Evolutionary conservation across 1,284 basidiomycete species (phyloP).

Genomic region (Cryptococcus amylolentus): DNA sequence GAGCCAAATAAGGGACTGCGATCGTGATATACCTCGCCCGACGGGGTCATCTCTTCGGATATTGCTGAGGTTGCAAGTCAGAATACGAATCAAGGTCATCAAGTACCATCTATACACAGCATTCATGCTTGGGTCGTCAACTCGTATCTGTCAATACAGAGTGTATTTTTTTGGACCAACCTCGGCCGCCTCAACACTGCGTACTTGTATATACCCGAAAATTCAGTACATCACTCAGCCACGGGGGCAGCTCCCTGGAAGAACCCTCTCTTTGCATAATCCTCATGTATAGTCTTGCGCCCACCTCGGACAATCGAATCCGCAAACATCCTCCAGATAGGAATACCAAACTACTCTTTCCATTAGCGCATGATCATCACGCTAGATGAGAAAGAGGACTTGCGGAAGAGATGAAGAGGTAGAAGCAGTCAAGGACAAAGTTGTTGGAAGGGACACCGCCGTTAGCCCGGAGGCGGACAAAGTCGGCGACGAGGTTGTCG

Average conservation of each 20-base stretch:
- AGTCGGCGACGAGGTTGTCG: conserved; percentile 62
- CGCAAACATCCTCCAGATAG: conserved; percentile 48
- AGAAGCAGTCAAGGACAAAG: conserved; percentile 57
- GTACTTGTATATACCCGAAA: too few species aligned
- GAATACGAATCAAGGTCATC: too few species aligned
- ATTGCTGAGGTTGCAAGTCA: too few species aligned
- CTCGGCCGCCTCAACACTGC: too few species aligned
- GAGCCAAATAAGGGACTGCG: too few species aligned
- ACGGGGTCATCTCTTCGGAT: too few species aligned
- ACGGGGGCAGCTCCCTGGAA: neutral
- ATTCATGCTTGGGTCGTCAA: too few species aligned
- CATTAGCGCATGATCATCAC: neutral
- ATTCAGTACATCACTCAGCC: too few species aligned
- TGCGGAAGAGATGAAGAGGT: conserved; percentile 53
- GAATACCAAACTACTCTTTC: conserved; percentile 42
- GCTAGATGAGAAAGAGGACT: conserved; percentile 27
- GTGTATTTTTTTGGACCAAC: too few species aligned
- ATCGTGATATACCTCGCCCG: too few species aligned
- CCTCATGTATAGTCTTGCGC: conserved; percentile 18
- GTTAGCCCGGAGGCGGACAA: conserved; percentile 67
- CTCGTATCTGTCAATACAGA: too few species aligned
- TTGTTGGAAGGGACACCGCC: conserved; percentile 67
- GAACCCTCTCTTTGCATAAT: conserved; percentile 24
- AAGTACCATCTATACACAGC: too few species aligned
- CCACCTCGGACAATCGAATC: conserved; percentile 26